Base-by-base conservation (phyloP, 305 asterid species). In the Fraxinus dipetala region DNA sequence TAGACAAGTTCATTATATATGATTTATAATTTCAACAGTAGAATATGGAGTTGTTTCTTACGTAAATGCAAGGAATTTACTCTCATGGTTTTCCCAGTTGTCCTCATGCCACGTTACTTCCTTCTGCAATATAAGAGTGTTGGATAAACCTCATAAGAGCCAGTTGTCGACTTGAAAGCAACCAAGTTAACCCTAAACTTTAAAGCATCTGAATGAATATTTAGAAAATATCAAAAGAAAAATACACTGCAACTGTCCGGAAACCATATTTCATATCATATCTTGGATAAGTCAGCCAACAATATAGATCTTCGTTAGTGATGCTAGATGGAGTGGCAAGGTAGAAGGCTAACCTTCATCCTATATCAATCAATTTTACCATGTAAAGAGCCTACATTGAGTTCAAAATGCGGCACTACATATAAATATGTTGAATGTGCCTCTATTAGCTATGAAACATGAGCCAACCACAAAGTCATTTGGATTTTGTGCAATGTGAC, bases 41-140 rank as follows among this genome's bases (percentile, higher is more conserved):
- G 35, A 65, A 10, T 65, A 82, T 78, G 76, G 86, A 38, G 28
- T 80, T 54, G 74, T 76, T 67, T 24, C 99, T 93, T 91, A 94
- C 99, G 97, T 91, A 83, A 95, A 95, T 83, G 99, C 98, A 40
- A 95, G 94, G 88, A 94, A 94, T 94, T 89, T 95, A 85, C 99
- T 94, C 86, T 95, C 99, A 26, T 11, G 28, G 79, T 94, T 94
- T 76, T 81, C 93, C 98, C 99, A 95, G 90, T 93, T 91, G 86
- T 94, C 91, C 86, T 94, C 99, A 40, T 94, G 99, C 99, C 99
- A 95, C 18, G 99, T 94, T 83, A 95, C 91, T 2, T 95, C 98
- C 69, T 85, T 82, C 99, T 94, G 96, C 91, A 87, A 20, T 73
- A 85, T 43, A 54, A 75, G 61, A 80, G 61, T 54, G 56, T 18